Base-by-base conservation (phyloP, 768 basidiomycete species). In the Termitomyces sp. region DNA sequence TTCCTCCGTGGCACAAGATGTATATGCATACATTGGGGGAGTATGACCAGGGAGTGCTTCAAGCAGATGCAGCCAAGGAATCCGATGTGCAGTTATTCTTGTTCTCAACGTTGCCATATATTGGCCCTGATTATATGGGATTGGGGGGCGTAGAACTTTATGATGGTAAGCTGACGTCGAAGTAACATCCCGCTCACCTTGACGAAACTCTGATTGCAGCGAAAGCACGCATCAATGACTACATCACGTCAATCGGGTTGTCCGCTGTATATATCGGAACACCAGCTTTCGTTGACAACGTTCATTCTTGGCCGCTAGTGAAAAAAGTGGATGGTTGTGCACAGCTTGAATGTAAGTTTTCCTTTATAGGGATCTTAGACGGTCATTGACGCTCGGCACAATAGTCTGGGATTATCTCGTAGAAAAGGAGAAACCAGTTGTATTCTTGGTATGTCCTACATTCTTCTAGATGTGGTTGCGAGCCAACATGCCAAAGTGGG, bases 131-230 rank as follows among this genome's bases (percentile, higher is more conserved):
- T 7, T 59, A 53, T 37, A 62, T 62, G 61, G 61, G 54, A 35
- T 54, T 62, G n/a, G 55, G 58, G n/a, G 61, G 61, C 3, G 55
- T 62, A 7, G 58, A 59, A 29, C 54, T 62, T 19, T 62, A 61
- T 37, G 60, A 61, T 46, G 60, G 60, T 61, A 16, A 57, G 55
- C 42, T 16, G 21, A 34, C 8, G 19, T 41, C 19, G n/a, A 43
- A 7, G n/a, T 7, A 3, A 16, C 3, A 21, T n/a, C 1, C 44
- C 8, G 29, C 42, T 44, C 12, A 17, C 12, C n/a, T 44, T 31
- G 10, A n/a, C 5, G 19, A 23, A 27, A 50, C 31, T 19, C 35
- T 44, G 41, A 11, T n/a, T 19, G 21, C 37, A 62, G 61, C 52
- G 17, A 62, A 62, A 48, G 61, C 58, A 19, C 61, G 61, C 41